Evolutionary conservation across 1,284 basidiomycete species (phyloP).

Genomic region (Erythrobasidium hasegawianum): DNA sequence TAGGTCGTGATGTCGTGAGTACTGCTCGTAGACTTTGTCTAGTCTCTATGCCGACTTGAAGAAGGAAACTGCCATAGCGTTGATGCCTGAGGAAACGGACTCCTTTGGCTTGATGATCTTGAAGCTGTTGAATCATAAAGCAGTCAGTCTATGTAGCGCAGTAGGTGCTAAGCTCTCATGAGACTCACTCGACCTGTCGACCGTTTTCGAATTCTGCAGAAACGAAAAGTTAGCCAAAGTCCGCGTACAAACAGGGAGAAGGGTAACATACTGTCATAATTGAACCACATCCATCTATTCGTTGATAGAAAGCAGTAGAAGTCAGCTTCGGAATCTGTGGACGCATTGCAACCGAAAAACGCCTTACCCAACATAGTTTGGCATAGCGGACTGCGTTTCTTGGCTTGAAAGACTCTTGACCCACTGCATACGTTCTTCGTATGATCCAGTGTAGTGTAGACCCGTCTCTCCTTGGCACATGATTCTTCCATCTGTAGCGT

Average conservation of each 20-base stretch:
- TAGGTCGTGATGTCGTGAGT: no score
- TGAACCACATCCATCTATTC: no score
- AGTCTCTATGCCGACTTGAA: conserved; percentile 3
- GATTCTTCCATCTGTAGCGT: conserved; percentile 18
- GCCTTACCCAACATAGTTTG: conserved; percentile 23
- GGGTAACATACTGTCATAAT: conserved; percentile 22
- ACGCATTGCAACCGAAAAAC: no score
- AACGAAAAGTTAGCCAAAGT: not conserved
- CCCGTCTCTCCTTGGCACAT: conserved; percentile 33
- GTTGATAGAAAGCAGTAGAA: no score
- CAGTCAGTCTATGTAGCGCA: no score
- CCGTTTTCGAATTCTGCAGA: conserved; percentile 6
- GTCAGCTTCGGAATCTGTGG: no score
- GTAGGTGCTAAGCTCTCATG: no score
- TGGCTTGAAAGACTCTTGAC: conserved; percentile 14
- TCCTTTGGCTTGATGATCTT: conserved; percentile 29
- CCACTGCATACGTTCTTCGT: conserved; percentile 31
- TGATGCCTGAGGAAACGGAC: conserved; percentile 13
- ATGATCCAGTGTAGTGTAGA: conserved; percentile 25
- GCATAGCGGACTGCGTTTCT: conserved; percentile 27
- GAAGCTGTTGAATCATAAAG: not conserved
- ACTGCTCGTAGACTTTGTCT: not conserved
- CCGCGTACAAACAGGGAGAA: not conserved
- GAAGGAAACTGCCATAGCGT: conserved; percentile 16
- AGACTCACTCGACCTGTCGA: conserved; percentile 16